phyloP scores from a whole-genome alignment of 495 filamentous ascomycete species.

The Penicillium goetzii region DNA sequence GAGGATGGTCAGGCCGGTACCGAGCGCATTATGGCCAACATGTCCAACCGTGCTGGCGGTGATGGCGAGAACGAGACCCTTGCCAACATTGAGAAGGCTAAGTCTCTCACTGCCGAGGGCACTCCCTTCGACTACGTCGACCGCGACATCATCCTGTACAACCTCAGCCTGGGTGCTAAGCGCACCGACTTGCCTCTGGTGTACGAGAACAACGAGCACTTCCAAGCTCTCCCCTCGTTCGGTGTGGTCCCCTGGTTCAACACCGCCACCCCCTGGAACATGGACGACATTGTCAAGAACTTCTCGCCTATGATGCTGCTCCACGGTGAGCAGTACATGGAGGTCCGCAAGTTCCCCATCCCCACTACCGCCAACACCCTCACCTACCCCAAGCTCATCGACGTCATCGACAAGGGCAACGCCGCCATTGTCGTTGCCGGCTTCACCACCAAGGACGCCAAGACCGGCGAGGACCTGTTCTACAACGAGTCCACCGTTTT shows the following conservation, averaged over 20 bases:
- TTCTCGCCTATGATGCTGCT: slow-evolving; percentile 99
- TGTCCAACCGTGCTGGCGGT: slow-evolving; percentile 68
- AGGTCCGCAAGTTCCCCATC: slow-evolving; percentile 91
- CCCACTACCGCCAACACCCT: slow-evolving; percentile 82
- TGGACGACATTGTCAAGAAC: slow-evolving; percentile 86
- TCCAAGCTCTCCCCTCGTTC: slow-evolving; percentile 92
- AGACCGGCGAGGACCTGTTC: slow-evolving; percentile 85
- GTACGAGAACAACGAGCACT: slow-evolving; percentile 85
- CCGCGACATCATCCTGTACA: slow-evolving; percentile 90
- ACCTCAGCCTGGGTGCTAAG: slow-evolving; percentile 93
- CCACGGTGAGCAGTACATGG: slow-evolving; percentile 98
- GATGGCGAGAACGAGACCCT: slow-evolving; percentile 56
- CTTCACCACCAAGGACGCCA: slow-evolving; percentile 76
- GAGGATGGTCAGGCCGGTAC: slow-evolving; percentile 74
- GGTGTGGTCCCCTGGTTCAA: slow-evolving; percentile 94
- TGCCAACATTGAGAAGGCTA: slow-evolving; percentile 75
- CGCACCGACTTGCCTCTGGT: slow-evolving; percentile 85
- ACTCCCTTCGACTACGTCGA: slow-evolving; percentile 83
- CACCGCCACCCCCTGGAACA: slow-evolving; percentile 76
- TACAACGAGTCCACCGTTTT: slow-evolving; percentile 95
- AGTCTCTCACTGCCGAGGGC: slow-evolving; percentile 69
- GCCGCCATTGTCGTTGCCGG: slow-evolving; percentile 84
- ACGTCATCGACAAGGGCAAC: slow-evolving; percentile 94
- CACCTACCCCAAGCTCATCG: slow-evolving; percentile 84
- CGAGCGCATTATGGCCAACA: slow-evolving; percentile 89